Conservation (phyloP, 306 rosid species). For the Lotus japonicus region DNA sequence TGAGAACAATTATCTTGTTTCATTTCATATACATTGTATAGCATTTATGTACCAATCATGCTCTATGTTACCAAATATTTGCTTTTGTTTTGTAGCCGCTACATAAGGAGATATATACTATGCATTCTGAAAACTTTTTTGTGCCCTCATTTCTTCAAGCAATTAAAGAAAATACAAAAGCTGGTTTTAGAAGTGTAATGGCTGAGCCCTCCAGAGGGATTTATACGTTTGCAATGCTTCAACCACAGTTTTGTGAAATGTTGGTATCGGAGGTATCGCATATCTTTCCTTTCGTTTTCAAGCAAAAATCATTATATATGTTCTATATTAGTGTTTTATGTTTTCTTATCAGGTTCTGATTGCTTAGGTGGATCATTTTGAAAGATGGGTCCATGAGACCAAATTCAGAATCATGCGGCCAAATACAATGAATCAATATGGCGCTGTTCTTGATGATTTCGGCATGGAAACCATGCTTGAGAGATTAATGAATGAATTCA, state of each 20-base stretch:
- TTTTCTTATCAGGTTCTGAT: slow-evolving; percentile 58
- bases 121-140: slow-evolving; percentile 67
- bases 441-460: slow-evolving; percentile 96
- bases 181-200: slow-evolving; percentile 57
- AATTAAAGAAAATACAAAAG: slow-evolving; percentile 61
- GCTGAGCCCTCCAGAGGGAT: slow-evolving; percentile 57
- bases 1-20: slow-evolving; percentile 9
- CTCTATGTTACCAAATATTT: slow-evolving; percentile 7
- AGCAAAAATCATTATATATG: background rate
- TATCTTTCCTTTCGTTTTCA: slow-evolving; percentile 24
- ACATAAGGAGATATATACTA: slow-evolving; percentile 56
- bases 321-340: slow-evolving; percentile 27
- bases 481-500: slow-evolving; percentile 66
- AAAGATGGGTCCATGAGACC: slow-evolving; percentile 76
- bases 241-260: slow-evolving; percentile 73
- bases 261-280: slow-evolving; percentile 74
- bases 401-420: slow-evolving; percentile 87
- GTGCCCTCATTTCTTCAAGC: slow-evolving; percentile 87
- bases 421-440: slow-evolving; percentile 82
- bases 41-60: background rate
- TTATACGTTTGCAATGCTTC: slow-evolving; percentile 82
- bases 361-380: slow-evolving; percentile 88
- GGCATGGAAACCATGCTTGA: slow-evolving; percentile 83
- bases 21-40: background rate
- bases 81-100: slow-evolving; percentile 55